These are phyloP conservation scores for Buddleja alternifolia DNA, from an alignment of 257 asterid species.

Conservation along the genomic window DNA sequence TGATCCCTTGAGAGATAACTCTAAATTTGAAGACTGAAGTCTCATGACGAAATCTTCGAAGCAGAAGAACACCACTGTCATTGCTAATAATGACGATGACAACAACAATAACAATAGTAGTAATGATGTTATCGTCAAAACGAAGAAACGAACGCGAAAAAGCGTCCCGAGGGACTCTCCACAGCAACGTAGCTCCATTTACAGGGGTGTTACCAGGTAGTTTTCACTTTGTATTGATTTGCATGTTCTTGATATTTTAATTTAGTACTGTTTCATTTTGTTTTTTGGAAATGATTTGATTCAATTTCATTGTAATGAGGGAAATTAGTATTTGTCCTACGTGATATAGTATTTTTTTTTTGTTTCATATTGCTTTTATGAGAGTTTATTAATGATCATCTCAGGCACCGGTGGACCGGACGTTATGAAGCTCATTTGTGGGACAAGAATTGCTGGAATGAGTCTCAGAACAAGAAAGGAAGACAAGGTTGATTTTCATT, in stretches of 20 bases:
- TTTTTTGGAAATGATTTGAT: not conserved
- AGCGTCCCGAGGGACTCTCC: conserved; percentile 68
- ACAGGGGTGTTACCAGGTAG: conserved; percentile 83
- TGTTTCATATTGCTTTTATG: too few species aligned
- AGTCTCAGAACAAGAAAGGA: conserved; percentile 76
- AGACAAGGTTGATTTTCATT: conserved; percentile 59
- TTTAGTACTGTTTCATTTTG: not conserved
- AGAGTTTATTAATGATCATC: not conserved
- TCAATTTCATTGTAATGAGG: too few species aligned
- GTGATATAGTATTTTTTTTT: too few species aligned
- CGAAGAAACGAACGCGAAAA: conserved; percentile 54
- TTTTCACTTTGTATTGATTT: not conserved
- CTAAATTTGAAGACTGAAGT: not conserved
- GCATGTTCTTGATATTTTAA: not conserved
- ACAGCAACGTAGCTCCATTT: conserved; percentile 69
- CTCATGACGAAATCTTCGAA: conserved; percentile 60
- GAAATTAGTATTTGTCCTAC: too few species aligned
- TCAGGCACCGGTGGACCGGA: conserved; percentile 85
- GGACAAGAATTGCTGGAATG: conserved; percentile 86
- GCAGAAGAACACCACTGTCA: conserved; percentile 8
- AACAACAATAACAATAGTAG: not conserved
- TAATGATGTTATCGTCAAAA: too few species aligned
- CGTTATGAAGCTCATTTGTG: conserved; percentile 85
- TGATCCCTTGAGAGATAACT: too few species aligned
- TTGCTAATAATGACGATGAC: not conserved